phyloP scores from a whole-genome alignment of 768 basidiomycete genomes.

The Pleurotus cornucopiae region DNA sequence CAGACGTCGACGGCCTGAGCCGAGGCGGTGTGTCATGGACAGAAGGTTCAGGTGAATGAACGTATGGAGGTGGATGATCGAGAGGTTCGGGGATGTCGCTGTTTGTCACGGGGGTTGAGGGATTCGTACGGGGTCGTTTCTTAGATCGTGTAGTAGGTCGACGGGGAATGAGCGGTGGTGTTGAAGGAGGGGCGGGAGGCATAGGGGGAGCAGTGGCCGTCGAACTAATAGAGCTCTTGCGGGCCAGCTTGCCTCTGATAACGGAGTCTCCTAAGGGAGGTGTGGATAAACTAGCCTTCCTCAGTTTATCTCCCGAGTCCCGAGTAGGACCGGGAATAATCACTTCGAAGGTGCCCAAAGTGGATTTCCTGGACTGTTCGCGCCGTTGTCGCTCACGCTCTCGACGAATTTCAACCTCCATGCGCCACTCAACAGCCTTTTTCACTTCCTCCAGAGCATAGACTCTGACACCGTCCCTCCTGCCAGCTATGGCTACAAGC shows the following conservation, averaged over 20 bases:
- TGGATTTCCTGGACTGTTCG: slow-evolving; percentile 58
- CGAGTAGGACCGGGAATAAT: slow-evolving; percentile 27
- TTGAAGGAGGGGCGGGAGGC: slow-evolving; percentile 26
- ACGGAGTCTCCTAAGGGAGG: slow-evolving; percentile 35
- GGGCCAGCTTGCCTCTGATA: slow-evolving; percentile 25
- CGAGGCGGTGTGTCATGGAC: slow-evolving; percentile 22
- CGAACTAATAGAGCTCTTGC: slow-evolving; percentile 34
- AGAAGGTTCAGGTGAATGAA: slow-evolving; percentile 24
- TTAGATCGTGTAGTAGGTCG: slow-evolving; percentile 33
- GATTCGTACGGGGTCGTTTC: slow-evolving; percentile 28
- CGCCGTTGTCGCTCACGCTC: slow-evolving; percentile 70
- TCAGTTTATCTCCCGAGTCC: slow-evolving; percentile 37
- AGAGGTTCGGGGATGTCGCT: slow-evolving; percentile 27
- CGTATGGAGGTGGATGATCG: slow-evolving; percentile 71
- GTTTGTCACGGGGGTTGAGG: slow-evolving; percentile 20
- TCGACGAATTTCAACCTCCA: slow-evolving; percentile 72
- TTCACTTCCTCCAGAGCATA: slow-evolving; percentile 86
- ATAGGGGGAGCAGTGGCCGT: slow-evolving; percentile 24
- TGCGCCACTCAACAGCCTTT: slow-evolving; percentile 83
- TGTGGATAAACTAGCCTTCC: slow-evolving; percentile 45
- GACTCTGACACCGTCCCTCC: slow-evolving; percentile 82
- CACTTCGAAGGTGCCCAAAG: slow-evolving; percentile 29
- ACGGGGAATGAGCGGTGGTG: slow-evolving; percentile 33
- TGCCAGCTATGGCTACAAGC: slow-evolving; percentile 84
- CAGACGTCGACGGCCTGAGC: slow-evolving; percentile 36